A percentile compares a stretch with the other conserved stretches of the same genome.
These are phyloP conservation scores for Pleurotus sapidus DNA, from an alignment of 768 basidiomycete genomes.

Conservation along the genomic window DNA sequence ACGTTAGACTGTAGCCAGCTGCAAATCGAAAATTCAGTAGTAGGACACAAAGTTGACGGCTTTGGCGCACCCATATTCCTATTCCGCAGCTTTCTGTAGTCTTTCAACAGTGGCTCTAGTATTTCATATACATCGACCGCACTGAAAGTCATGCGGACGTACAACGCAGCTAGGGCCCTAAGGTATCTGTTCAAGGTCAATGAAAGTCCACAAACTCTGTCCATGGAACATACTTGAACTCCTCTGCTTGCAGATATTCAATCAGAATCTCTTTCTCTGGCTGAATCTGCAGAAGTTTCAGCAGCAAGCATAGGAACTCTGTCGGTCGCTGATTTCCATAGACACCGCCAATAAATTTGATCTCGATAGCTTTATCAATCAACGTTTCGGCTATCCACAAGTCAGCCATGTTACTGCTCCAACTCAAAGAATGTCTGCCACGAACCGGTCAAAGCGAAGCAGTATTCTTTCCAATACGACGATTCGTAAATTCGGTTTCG, in stretches of 20 bases:
- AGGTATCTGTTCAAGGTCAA: constrained; percentile 63
- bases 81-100: constrained; percentile 85
- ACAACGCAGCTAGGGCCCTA: constrained; percentile 89
- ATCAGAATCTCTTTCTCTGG: constrained; percentile 97
- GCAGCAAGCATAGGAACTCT: constrained; percentile 85
- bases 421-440: constrained; percentile 8
- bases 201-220: not conserved
- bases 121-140: constrained; percentile 90
- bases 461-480: constrained; percentile 96
- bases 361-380: constrained; percentile 89
- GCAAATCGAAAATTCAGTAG: constrained; percentile 4
- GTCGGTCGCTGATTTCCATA: constrained; percentile 95
- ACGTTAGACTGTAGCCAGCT: constrained; percentile 86
- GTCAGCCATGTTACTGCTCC: constrained; percentile 6
- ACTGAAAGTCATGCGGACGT: constrained; percentile 92
- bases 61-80: constrained; percentile 67
- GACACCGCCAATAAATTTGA: constrained; percentile 86
- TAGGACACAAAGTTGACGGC: not conserved
- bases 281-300: constrained; percentile 95
- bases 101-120: constrained; percentile 91
- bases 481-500: constrained; percentile 96
- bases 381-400: constrained; percentile 71
- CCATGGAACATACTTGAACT: constrained; percentile 81
- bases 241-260: constrained; percentile 93
- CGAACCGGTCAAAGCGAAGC: constrained; percentile 92